phyloP scores from a whole-genome alignment of 306 rosid genomes.

The Pterocarpus macrocarpus region DNA sequence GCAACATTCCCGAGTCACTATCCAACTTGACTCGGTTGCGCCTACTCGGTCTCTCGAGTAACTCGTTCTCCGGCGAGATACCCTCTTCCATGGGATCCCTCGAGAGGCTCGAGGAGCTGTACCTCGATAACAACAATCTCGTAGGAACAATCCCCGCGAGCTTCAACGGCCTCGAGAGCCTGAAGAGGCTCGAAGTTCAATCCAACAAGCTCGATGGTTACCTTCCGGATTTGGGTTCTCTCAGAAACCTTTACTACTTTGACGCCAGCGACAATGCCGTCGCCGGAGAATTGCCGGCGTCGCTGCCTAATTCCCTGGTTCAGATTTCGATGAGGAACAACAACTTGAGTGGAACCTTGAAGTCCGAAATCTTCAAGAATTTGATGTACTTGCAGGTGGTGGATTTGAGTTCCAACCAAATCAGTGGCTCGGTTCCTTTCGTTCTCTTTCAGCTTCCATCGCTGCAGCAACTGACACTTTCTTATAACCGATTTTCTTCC shows the following conservation, averaged over 20 bases:
- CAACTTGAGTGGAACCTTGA: conserved; percentile 52
- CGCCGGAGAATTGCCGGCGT: conserved; percentile 58
- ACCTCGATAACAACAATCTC: conserved; percentile 72
- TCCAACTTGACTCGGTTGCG: conserved; percentile 67
- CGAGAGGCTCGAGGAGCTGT: conserved; percentile 66
- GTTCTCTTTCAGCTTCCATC: conserved; percentile 69
- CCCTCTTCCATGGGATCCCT: conserved; percentile 66
- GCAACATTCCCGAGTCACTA: conserved; percentile 61
- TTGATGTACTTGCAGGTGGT: conserved; percentile 62
- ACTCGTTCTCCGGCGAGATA: conserved; percentile 68
- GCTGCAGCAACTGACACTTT: conserved; percentile 73
- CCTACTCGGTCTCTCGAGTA: conserved; percentile 69
- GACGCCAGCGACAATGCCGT: conserved; percentile 68
- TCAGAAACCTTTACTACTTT: conserved; percentile 57
- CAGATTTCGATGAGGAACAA: conserved; percentile 78
- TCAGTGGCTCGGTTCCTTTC: conserved; percentile 61
- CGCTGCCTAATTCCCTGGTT: conserved; percentile 62
- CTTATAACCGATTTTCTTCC: conserved; percentile 67
- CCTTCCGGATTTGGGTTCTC: conserved; percentile 58
- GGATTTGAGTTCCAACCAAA: conserved; percentile 72
- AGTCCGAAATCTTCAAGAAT: conserved; percentile 43
- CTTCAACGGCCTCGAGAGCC: conserved; percentile 47
- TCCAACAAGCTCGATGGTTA: conserved; percentile 63
- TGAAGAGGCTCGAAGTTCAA: conserved; percentile 73
- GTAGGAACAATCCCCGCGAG: conserved; percentile 62